Percentiles rank a stretch among this genome's conserved stretches.
Evolutionary conservation across 1,139 yeast species (phyloP).

Genomic region (Ashbya aceris): DNA sequence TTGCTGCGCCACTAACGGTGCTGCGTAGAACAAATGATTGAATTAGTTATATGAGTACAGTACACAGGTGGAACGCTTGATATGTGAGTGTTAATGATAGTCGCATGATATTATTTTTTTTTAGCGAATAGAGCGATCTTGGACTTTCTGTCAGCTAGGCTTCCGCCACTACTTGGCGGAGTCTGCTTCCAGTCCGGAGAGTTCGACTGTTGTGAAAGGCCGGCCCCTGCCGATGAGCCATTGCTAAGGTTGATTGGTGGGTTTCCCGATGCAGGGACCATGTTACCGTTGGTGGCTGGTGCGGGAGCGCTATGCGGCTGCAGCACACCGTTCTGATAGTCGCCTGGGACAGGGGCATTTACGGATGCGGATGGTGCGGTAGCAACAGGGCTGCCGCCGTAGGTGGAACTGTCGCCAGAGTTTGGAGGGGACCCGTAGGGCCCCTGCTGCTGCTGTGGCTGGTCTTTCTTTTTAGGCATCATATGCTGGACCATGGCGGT

Average conservation of each 20-base stretch:
- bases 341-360: neutral
- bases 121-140: conserved; percentile 25
- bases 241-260: neutral
- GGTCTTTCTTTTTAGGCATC: neutral
- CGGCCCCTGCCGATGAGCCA: neutral
- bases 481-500: neutral
- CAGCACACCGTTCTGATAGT: neutral
- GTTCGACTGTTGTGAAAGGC: neutral
- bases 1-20: too few species aligned
- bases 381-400: neutral
- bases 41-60: too few species aligned
- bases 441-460: neutral
- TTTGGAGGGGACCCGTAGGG: neutral
- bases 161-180: conserved; percentile 4
- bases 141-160: neutral
- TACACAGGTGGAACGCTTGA: neutral
- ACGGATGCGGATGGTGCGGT: neutral
- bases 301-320: too few species aligned
- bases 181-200: conserved; percentile 3
- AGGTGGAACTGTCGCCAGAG: neutral
- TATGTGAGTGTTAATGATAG: neutral
- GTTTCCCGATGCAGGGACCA: neutral
- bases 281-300: too few species aligned
- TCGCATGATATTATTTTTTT: conserved; percentile 10
- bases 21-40: too few species aligned